Conservation (phyloP, 2,329 filamentous ascomycete genomes). For the Colletotrichum navitas region DNA sequence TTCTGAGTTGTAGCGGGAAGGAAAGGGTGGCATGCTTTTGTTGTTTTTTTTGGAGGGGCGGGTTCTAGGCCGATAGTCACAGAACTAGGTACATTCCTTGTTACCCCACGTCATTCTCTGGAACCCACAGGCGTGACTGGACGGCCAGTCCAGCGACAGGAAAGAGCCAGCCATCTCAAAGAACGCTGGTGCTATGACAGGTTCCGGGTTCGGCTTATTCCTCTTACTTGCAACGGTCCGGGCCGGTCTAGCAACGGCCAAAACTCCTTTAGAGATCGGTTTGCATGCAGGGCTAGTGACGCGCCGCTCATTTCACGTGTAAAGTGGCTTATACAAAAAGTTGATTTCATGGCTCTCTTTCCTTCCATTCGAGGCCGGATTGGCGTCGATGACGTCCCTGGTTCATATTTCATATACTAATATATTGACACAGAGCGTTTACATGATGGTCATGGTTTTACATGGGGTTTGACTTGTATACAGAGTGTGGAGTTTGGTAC, state of each 20-base stretch:
- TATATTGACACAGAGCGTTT: neutral
- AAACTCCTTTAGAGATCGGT: neutral
- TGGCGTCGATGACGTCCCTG: neutral
- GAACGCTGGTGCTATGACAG: constrained; percentile 20
- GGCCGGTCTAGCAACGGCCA: constrained; percentile 7
- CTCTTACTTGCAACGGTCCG: constrained; percentile 19
- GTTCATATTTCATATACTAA: neutral
- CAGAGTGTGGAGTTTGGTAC: constrained; percentile 7
- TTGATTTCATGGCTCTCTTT: constrained; percentile 16
- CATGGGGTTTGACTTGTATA: constrained; percentile 9
- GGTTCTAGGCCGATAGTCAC: constrained; percentile 15
- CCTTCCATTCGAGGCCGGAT: neutral
- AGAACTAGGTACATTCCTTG: constrained; percentile 7
- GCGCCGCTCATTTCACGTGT: neutral
- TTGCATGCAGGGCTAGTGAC: neutral
- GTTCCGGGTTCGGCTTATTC: constrained; percentile 24
- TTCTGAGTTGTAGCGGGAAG: constrained; percentile 12
- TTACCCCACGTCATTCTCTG: constrained; percentile 36
- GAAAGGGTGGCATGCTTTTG: constrained; percentile 31
- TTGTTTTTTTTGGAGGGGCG: constrained; percentile 29
- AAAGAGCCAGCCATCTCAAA: constrained; percentile 11
- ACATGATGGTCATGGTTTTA: neutral
- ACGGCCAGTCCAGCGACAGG: neutral
- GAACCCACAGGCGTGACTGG: constrained; percentile 13
- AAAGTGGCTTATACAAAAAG: neutral